phyloP scores from a whole-genome alignment of 257 asterid species.

The Capsicum baccatum region DNA sequence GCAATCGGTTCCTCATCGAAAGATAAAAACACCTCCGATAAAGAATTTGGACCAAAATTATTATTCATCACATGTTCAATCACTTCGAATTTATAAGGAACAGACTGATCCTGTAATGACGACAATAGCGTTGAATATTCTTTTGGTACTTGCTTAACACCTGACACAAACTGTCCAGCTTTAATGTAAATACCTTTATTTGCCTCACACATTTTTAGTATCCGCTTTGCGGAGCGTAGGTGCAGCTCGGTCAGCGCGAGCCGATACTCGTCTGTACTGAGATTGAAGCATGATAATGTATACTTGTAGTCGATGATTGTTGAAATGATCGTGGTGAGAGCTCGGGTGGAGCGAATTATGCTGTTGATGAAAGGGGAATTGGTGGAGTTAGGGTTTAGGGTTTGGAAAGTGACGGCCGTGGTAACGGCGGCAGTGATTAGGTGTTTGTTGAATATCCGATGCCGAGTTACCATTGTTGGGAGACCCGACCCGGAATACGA shows the following conservation, averaged over 20 bases:
- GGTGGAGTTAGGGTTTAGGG: constrained; percentile 37
- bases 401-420: constrained; percentile 49
- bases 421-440: constrained; percentile 61
- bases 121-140: constrained; percentile 91
- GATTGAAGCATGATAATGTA: constrained; percentile 58
- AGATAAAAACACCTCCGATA: constrained; percentile 69
- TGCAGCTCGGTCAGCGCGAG: constrained; percentile 70
- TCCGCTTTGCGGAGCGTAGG: constrained; percentile 79
- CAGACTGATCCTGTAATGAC: constrained; percentile 89
- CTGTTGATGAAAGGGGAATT: constrained; percentile 60
- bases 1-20: constrained; percentile 92
- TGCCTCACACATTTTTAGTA: constrained; percentile 68
- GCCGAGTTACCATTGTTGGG: constrained; percentile 25
- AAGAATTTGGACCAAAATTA: constrained; percentile 68
- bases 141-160: constrained; percentile 79
- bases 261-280: constrained; percentile 55
- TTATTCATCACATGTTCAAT: constrained; percentile 63
- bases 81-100: constrained; percentile 73
- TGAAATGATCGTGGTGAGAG: constrained; percentile 68
- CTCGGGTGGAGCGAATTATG: constrained; percentile 83
- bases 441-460: constrained; percentile 29
- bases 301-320: constrained; percentile 74
- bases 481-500: background rate
- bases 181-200: constrained; percentile 66
- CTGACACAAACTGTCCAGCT: constrained; percentile 90